Evolutionary conservation across 2,329 filamentous ascomycete species (phyloP).

Genomic region (Geosmithia morbida): DNA sequence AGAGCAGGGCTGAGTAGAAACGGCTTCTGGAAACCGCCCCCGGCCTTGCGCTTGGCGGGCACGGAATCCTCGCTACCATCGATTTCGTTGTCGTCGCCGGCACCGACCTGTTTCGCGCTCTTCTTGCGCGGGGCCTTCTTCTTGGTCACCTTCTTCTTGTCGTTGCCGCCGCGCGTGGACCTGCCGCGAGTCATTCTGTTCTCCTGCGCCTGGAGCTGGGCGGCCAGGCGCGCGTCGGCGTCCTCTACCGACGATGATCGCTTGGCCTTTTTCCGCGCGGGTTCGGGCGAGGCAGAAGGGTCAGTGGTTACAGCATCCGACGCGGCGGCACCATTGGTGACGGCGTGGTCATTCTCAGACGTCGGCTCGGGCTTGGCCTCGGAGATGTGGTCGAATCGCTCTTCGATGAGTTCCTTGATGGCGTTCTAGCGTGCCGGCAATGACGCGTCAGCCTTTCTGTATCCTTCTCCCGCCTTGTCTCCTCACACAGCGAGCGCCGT

Average conservation of each 20-base stretch:
- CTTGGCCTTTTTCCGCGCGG: conserved; percentile 53
- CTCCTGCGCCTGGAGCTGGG: conserved; percentile 82
- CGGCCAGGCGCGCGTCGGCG: conserved; percentile 76
- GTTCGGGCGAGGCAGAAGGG: conserved; percentile 27
- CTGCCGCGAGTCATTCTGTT: conserved; percentile 54
- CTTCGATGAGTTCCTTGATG: conserved; percentile 59
- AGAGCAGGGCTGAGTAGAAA: conserved; percentile 61
- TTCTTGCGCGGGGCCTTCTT: conserved; percentile 58
- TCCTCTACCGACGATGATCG: conserved; percentile 46
- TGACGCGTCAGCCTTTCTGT: background rate
- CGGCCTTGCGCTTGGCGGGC: conserved; percentile 62
- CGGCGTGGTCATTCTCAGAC: conserved; percentile 18
- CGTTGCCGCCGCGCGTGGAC: conserved; percentile 62
- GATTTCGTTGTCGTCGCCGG: conserved; percentile 67
- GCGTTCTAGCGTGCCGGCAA: conserved; percentile 33
- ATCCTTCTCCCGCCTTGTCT: background rate
- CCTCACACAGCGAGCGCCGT: too few species aligned
- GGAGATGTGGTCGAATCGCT: conserved; percentile 58
- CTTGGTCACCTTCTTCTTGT: conserved; percentile 35
- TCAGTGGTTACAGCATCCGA: conserved; percentile 30
- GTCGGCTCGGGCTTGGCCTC: conserved; percentile 34
- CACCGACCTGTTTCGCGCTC: conserved; percentile 59
- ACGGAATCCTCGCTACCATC: conserved; percentile 43
- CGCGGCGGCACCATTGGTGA: conserved; percentile 13
- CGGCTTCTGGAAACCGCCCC: conserved; percentile 85